phyloP scores from a whole-genome alignment of 73 alveolate genomes.

The Urostyla sp. region DNA sequence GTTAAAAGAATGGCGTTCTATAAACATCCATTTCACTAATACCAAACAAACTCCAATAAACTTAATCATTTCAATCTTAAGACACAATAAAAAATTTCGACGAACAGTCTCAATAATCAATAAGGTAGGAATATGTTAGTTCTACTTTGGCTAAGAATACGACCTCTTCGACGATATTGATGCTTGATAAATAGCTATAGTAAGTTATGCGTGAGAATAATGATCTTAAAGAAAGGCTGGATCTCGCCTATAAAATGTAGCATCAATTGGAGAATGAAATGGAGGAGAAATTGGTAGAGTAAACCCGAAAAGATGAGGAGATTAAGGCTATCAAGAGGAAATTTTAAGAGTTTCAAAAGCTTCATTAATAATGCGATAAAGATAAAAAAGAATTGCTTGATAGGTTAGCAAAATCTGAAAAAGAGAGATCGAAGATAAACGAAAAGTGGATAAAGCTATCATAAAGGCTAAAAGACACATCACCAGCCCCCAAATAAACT shows the following conservation, averaged over 20 bases:
- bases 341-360: constrained; percentile 19
- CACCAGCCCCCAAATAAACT: background rate
- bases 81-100: background rate
- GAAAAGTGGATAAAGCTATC: constrained; percentile 42
- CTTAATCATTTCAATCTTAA: background rate
- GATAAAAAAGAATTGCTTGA: constrained; percentile 24
- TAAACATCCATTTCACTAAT: background rate
- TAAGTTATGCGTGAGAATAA: background rate
- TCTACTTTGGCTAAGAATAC: too few relatives aligned
- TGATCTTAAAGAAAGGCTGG: constrained; percentile 12
- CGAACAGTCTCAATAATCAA: background rate
- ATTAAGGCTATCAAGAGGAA: background rate
- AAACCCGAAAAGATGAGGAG: constrained; percentile 39
- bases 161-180: constrained; percentile 41
- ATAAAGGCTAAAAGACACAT: constrained; percentile 28
- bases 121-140: too few relatives aligned
- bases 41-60: background rate
- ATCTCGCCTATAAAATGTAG: background rate
- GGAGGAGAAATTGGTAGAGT: constrained; percentile 25
- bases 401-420: background rate
- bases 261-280: constrained; percentile 41
- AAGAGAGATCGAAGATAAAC: constrained; percentile 35
- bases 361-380: constrained; percentile 25
- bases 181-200: constrained; percentile 34
- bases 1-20: background rate